phyloP scores from a whole-genome alignment of 306 rosid species.

The Fragaria nilgerrensis region DNA sequence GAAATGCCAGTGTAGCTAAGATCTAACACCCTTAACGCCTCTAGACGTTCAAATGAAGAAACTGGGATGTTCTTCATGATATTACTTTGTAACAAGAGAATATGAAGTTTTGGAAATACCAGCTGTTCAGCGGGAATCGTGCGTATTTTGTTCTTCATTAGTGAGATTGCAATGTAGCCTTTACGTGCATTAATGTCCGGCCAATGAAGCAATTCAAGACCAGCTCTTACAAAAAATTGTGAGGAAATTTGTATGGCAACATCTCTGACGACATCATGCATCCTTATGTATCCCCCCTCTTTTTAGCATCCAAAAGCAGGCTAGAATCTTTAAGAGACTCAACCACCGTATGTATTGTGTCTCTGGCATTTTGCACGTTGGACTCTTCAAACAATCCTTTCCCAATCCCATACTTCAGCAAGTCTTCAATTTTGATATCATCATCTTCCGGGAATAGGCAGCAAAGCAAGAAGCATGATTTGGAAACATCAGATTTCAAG shows the following conservation, averaged over 20 bases:
- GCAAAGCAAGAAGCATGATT: background rate
- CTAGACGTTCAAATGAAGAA: background rate
- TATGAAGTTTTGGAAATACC: background rate
- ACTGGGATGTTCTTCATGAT: background rate
- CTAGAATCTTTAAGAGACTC: background rate
- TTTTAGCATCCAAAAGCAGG: background rate
- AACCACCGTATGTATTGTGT: background rate
- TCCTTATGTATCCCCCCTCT: background rate
- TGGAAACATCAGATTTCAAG: background rate
- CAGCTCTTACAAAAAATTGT: background rate
- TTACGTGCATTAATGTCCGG: background rate
- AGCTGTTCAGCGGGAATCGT: background rate
- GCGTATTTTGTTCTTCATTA: background rate
- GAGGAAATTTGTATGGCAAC: background rate
- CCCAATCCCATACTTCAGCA: background rate
- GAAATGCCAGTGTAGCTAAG: background rate
- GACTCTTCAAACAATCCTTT: background rate
- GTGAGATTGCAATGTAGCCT: background rate
- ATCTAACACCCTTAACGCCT: no score
- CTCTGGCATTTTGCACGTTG: background rate
- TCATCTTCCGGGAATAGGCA: background rate
- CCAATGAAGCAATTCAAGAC: background rate
- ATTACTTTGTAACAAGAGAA: background rate
- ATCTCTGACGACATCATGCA: background rate
- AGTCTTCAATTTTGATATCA: background rate